Conservation (phyloP, 345 rosid genomes). For the Dipteronia sinensis region DNA sequence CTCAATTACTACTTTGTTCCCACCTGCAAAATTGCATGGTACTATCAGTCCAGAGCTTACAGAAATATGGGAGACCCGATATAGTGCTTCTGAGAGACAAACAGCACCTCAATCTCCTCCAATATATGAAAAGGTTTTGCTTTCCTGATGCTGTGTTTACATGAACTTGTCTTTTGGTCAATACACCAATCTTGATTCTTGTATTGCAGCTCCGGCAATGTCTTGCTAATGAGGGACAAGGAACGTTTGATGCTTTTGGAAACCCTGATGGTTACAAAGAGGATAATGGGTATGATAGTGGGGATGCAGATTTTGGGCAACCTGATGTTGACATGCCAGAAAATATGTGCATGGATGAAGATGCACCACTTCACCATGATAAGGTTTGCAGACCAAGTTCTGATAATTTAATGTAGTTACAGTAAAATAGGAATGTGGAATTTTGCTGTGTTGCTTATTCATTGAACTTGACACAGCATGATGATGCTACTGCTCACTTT, state of each 20-base stretch:
- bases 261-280: constrained; percentile 35
- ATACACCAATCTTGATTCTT: constrained; percentile 23
- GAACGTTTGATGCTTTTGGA: constrained; percentile 37
- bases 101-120: constrained; percentile 47
- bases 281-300: constrained; percentile 49
- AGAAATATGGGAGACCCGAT: constrained; percentile 59
- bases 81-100: constrained; percentile 26
- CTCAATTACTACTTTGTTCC: constrained; percentile 59
- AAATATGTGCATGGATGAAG: constrained; percentile 55
- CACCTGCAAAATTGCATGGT: constrained; percentile 74
- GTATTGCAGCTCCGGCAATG: constrained; percentile 72
- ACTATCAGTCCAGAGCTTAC: constrained; percentile 73
- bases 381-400: constrained; percentile 37
- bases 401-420: constrained; percentile 6
- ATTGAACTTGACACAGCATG: constrained; percentile 36
- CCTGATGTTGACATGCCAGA: constrained; percentile 56
- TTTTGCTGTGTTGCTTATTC: constrained; percentile 20
- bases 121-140: constrained; percentile 71
- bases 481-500: constrained; percentile 34
- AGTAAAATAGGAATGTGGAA: not conserved
- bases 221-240: constrained; percentile 51
- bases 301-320: constrained; percentile 51
- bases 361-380: constrained; percentile 30
- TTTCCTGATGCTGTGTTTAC: constrained; percentile 2
- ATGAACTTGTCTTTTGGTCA: constrained; percentile 11